phyloP scores from a whole-genome alignment of 805 yeast species.

The Scheffersomyces amazonensis region DNA sequence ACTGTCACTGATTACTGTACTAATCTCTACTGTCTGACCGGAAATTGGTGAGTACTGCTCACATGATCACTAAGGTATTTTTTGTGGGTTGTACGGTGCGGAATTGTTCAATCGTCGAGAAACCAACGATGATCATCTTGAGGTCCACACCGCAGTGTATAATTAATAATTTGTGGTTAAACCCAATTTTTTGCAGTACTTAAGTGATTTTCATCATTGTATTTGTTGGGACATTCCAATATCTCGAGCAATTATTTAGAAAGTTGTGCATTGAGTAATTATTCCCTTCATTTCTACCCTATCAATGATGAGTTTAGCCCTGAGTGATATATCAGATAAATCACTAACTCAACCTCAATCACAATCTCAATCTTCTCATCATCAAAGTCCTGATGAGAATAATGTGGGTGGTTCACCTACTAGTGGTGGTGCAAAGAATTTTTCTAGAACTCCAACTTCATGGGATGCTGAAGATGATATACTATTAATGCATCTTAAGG shows the following conservation, averaged over 20 bases:
- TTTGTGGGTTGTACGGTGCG: neutral
- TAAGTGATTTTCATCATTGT: too few relatives aligned
- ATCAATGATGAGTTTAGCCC: neutral
- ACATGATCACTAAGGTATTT: conserved; percentile 2
- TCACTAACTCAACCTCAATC: neutral
- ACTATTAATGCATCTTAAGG: conserved; percentile 44
- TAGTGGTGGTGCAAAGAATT: conserved; percentile 15
- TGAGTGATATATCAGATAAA: neutral
- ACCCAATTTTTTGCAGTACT: too few relatives aligned
- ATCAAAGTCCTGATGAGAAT: neutral
- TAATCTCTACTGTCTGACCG: too few relatives aligned
- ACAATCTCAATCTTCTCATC: neutral
- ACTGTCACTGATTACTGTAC: too few relatives aligned
- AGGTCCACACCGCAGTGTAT: too few relatives aligned
- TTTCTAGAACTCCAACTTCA: conserved; percentile 42
- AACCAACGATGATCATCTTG: conserved; percentile 14
- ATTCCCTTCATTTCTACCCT: too few relatives aligned
- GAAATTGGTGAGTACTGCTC: too few relatives aligned
- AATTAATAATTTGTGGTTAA: too few relatives aligned
- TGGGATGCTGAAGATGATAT: conserved; percentile 49
- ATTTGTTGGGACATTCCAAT: too few relatives aligned
- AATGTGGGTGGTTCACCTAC: neutral
- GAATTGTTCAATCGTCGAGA: conserved; percentile 10
- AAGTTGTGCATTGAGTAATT: too few relatives aligned
- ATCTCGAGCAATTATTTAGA: too few relatives aligned